Conservation (phyloP, 2,329 filamentous ascomycete species). For the Talaromyces albobiverticillius region DNA sequence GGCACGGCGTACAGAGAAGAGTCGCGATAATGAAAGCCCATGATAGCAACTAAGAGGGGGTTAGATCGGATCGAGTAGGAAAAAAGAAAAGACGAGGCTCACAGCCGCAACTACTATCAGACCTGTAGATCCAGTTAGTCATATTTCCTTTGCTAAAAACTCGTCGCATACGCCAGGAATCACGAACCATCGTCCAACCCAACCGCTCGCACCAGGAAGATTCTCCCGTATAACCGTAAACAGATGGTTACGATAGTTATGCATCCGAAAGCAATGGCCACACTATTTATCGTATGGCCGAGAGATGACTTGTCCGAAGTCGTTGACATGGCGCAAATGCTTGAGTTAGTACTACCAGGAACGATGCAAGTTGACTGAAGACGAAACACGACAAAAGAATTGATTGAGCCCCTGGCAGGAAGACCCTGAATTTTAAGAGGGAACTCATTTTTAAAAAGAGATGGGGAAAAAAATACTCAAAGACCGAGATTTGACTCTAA, state of each 20-base stretch:
- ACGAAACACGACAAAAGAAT: too few species aligned
- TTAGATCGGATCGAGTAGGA: not conserved
- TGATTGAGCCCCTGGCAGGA: too few species aligned
- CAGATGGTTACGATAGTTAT: not conserved
- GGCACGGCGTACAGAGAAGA: not conserved
- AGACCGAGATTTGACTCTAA: too few species aligned
- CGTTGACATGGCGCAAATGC: too few species aligned
- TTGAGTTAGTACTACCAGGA: too few species aligned
- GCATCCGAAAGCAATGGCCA: conserved; percentile 1
- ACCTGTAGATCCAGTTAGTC: not conserved
- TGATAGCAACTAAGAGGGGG: not conserved
- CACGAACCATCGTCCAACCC: conserved; percentile 1
- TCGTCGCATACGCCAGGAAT: not conserved
- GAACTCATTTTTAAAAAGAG: too few species aligned
- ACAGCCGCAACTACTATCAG: not conserved
- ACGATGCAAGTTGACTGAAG: too few species aligned
- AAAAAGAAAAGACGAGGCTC: too few species aligned
- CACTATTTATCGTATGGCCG: not conserved
- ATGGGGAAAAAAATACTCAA: too few species aligned
- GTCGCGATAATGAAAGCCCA: not conserved
- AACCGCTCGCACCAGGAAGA: not conserved
- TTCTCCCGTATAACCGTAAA: not conserved
- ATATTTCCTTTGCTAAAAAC: not conserved
- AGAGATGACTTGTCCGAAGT: too few species aligned
- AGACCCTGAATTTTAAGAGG: too few species aligned